Percentiles rank a stretch among this genome's conserved stretches.
Evolutionary conservation across 139 green algal species (phyloP).

Genomic region (Chlorella sp.): DNA sequence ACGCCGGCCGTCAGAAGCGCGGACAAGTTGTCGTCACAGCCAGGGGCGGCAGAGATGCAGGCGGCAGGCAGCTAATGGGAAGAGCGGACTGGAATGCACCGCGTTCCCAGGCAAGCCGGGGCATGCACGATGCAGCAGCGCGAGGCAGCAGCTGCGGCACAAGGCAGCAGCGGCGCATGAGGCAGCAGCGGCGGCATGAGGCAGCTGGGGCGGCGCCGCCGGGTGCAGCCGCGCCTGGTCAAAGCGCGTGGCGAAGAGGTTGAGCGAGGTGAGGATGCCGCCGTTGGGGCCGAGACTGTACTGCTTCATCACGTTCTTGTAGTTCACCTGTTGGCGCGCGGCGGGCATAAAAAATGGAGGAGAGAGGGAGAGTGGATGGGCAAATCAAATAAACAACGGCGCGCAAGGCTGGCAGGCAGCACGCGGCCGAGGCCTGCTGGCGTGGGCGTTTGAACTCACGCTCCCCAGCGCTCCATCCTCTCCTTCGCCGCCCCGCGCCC

Average conservation of each 20-base stretch:
- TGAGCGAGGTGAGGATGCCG: conserved; percentile 95
- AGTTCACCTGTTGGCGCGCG: conserved; percentile 95
- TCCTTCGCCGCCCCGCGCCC: too few species aligned
- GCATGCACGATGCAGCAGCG: not conserved
- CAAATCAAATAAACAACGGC: too few species aligned
- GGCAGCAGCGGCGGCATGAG: too few species aligned
- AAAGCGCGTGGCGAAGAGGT: conserved; percentile 98
- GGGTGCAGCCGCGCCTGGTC: conserved; percentile 77
- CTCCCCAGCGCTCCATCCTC: too few species aligned
- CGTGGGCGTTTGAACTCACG: too few species aligned
- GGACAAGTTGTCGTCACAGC: not conserved
- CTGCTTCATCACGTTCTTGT: conserved; percentile 98
- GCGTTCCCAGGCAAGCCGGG: not conserved
- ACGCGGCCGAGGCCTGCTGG: too few species aligned
- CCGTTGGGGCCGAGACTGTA: conserved; percentile 97
- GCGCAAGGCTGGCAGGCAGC: too few species aligned
- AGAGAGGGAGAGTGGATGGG: not conserved
- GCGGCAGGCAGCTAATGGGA: not conserved
- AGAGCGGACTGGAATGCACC: too few species aligned
- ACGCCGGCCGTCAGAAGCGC: too few species aligned
- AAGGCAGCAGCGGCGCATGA: not conserved
- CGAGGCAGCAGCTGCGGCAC: not conserved
- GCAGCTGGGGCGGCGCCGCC: not conserved
- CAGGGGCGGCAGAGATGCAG: not conserved
- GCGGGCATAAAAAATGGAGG: not conserved